Conservation (phyloP, 1,284 basidiomycete species). For the Phlebopus sp. region DNA sequence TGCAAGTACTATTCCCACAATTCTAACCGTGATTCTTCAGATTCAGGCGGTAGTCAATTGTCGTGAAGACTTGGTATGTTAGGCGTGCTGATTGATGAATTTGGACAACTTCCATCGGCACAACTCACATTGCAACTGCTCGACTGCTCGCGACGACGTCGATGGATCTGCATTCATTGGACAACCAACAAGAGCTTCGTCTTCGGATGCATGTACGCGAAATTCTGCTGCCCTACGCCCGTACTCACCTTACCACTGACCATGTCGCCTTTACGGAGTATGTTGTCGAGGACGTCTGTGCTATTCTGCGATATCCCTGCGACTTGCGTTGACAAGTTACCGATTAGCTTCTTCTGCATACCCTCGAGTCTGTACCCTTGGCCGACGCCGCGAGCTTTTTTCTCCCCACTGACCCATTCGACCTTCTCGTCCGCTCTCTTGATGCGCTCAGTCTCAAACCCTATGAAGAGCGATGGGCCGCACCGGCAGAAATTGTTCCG, state of each 20-base stretch:
- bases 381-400: constrained; percentile 48
- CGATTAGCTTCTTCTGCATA: constrained; percentile 46
- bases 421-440: constrained; percentile 36
- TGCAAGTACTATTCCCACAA: no score
- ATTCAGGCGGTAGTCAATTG: no score
- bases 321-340: constrained; percentile 7
- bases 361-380: constrained; percentile 42
- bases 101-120: no score
- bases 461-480: constrained; percentile 45
- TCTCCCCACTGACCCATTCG: constrained; percentile 50
- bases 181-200: constrained; percentile 17
- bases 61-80: no score
- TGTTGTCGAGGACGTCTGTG: constrained; percentile 45
- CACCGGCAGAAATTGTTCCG: constrained; percentile 34
- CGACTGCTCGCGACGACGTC: no score
- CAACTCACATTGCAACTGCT: no score
- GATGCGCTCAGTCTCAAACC: constrained; percentile 32
- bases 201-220: constrained; percentile 51
- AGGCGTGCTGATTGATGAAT: no score
- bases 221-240: constrained; percentile 51
- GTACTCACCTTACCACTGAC: constrained; percentile 52
- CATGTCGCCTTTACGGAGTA: constrained; percentile 55
- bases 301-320: neutral
- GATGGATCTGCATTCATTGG: no score
- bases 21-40: no score